These are phyloP conservation scores for Stentor coeruleus DNA, from an alignment of 73 alveolate genomes.

Conservation along the genomic window DNA sequence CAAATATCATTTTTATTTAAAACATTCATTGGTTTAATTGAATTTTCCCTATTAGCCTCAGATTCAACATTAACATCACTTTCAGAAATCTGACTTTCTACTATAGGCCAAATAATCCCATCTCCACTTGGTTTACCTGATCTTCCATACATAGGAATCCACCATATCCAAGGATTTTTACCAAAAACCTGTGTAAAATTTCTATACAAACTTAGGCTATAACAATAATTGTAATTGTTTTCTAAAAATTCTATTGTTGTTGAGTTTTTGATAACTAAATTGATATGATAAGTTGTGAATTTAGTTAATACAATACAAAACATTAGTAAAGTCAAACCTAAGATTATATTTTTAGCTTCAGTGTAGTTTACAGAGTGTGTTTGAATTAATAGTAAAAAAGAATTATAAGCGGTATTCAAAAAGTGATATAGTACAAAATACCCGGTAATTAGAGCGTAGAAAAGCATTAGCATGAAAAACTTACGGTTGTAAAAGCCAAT, in stretches of 20 bases:
- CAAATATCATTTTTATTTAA: neutral
- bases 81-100: neutral
- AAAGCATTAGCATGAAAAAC: slow-evolving; percentile 76
- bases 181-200: slow-evolving; percentile 38
- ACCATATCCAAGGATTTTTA: slow-evolving; percentile 31
- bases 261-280: slow-evolving; percentile 41
- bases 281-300: slow-evolving; percentile 40
- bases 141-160: slow-evolving; percentile 50
- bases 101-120: slow-evolving; percentile 82
- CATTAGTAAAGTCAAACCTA: neutral
- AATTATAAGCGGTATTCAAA: neutral
- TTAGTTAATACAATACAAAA: slow-evolving; percentile 40
- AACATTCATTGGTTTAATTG: neutral
- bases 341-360: neutral
- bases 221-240: slow-evolving; percentile 51
- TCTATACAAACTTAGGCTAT: slow-evolving; percentile 62
- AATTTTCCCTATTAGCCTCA: slow-evolving; percentile 11
- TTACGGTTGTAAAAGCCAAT: slow-evolving; percentile 93
- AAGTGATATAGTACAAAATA: slow-evolving; percentile 42
- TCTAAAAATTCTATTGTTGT: slow-evolving; percentile 52
- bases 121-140: slow-evolving; percentile 92
- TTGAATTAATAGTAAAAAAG: neutral
- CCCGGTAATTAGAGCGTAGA: slow-evolving; percentile 65
- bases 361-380: neutral
- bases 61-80: neutral